Conservation (phyloP, 176 grass and related monocot genomes). For the Aegilops speltoides region DNA sequence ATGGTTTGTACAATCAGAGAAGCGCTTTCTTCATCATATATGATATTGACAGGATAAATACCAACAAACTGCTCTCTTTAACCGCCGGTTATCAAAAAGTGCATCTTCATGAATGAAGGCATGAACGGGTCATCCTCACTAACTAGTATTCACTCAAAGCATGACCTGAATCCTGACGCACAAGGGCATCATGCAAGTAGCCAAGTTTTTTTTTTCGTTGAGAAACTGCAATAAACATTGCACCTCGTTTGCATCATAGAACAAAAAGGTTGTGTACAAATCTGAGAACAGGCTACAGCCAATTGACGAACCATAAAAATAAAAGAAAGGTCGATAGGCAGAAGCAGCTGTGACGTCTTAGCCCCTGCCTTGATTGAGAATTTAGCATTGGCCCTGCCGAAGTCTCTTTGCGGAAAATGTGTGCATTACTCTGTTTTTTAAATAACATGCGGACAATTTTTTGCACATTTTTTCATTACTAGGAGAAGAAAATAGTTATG, state of each 20-base stretch:
- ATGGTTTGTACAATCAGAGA: constrained; percentile 17
- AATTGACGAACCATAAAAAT: background rate
- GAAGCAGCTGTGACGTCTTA: background rate
- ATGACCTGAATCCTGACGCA: background rate
- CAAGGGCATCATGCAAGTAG: constrained; percentile 4
- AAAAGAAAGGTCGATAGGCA: background rate
- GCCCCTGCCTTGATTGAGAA: background rate
- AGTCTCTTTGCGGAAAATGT: background rate
- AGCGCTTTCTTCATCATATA: constrained; percentile 11
- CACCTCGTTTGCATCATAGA: background rate
- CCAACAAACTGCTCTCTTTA: background rate
- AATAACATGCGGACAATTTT: background rate
- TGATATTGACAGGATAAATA: background rate
- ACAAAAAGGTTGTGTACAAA: background rate
- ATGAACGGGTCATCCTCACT: background rate
- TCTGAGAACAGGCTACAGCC: background rate
- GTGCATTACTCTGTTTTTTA: background rate
- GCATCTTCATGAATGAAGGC: background rate
- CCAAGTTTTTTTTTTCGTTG: background rate
- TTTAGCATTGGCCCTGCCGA: background rate
- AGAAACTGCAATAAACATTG: constrained; percentile 13
- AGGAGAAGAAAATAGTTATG: background rate
- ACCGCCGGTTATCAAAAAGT: constrained; percentile 11
- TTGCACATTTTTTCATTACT: background rate
- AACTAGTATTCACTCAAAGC: background rate